A percentile compares a stretch with the other conserved stretches of the same genome.
Conservation (phyloP, 2,329 filamentous ascomycete species). For the Thelonectria blattea region DNA sequence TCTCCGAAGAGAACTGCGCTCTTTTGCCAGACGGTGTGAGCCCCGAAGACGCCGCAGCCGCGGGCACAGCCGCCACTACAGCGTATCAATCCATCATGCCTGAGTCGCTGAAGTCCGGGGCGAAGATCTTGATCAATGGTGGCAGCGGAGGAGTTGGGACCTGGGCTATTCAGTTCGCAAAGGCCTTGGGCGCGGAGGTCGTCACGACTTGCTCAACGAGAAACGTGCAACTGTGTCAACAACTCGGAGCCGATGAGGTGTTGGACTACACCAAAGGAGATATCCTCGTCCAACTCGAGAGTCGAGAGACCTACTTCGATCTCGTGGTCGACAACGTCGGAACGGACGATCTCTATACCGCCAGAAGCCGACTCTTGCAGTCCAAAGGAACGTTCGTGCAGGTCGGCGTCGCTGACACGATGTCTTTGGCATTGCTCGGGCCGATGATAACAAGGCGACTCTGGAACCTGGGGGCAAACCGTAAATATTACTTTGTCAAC, state of each 20-base stretch:
- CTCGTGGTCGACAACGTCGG: slow-evolving; percentile 15
- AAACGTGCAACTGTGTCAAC: slow-evolving; percentile 42
- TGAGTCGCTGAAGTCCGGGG: slow-evolving; percentile 6
- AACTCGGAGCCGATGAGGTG: slow-evolving; percentile 33
- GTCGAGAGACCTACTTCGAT: background rate
- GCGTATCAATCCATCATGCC: slow-evolving; percentile 33
- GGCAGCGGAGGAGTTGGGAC: slow-evolving; percentile 44
- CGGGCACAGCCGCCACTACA: slow-evolving; percentile 34
- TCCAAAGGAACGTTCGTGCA: slow-evolving; percentile 30
- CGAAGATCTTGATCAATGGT: slow-evolving; percentile 39
- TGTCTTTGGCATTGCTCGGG: background rate
- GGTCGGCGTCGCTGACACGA: slow-evolving; percentile 21
- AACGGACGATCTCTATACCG: background rate
- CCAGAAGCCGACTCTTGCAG: background rate
- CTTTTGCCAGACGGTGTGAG: slow-evolving; percentile 5
- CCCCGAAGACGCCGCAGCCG: slow-evolving; percentile 31
- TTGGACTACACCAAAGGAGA: slow-evolving; percentile 11
- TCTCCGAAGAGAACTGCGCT: background rate
- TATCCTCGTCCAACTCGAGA: background rate
- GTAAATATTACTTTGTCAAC: slow-evolving; percentile 14
- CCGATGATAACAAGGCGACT: slow-evolving; percentile 1
- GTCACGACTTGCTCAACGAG: slow-evolving; percentile 43
- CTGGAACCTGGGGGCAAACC: background rate
- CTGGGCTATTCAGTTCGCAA: slow-evolving; percentile 47
- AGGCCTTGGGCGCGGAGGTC: slow-evolving; percentile 42